Evolutionary conservation across 2,329 filamentous ascomycete species (phyloP).

Genomic region (Chaetomiaceae sp.): DNA sequence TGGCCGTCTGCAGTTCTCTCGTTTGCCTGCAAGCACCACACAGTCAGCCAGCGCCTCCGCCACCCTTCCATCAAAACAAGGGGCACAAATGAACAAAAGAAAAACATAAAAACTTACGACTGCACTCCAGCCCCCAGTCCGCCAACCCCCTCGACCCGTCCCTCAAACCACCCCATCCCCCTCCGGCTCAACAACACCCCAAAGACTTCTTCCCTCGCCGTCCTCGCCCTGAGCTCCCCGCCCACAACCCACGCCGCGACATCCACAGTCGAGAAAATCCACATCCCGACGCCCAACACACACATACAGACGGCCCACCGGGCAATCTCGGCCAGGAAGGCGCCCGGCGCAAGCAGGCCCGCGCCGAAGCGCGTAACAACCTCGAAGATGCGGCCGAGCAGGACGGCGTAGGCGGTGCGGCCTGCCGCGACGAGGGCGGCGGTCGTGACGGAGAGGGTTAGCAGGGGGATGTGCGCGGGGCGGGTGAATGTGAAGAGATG

Average conservation of each 20-base stretch:
- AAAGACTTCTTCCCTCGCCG: slow-evolving; percentile 63
- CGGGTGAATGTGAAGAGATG: slow-evolving; percentile 70
- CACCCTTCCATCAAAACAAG: no score
- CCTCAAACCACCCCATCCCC: slow-evolving; percentile 80
- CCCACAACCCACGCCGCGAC: slow-evolving; percentile 70
- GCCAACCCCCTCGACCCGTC: slow-evolving; percentile 63
- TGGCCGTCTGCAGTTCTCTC: slow-evolving; percentile 73
- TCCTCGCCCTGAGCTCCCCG: slow-evolving; percentile 73
- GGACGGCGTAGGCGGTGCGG: slow-evolving; percentile 61
- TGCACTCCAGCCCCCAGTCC: slow-evolving; percentile 69
- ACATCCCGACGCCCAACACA: slow-evolving; percentile 59
- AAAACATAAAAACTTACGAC: slow-evolving; percentile 50
- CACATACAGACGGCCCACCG: slow-evolving; percentile 60
- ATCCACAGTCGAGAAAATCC: slow-evolving; percentile 63
- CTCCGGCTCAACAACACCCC: slow-evolving; percentile 61
- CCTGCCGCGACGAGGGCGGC: slow-evolving; percentile 58
- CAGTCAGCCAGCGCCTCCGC: no score
- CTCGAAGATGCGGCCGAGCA: slow-evolving; percentile 73
- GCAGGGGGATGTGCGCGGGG: slow-evolving; percentile 50
- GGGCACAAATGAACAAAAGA: neutral
- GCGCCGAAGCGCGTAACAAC: slow-evolving; percentile 63
- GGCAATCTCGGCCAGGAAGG: slow-evolving; percentile 53
- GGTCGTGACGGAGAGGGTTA: slow-evolving; percentile 52
- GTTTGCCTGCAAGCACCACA: slow-evolving; percentile 59
- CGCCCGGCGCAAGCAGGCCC: slow-evolving; percentile 43